phyloP scores from a whole-genome alignment of 768 basidiomycete species.

The Lanmaoa rubissima region DNA sequence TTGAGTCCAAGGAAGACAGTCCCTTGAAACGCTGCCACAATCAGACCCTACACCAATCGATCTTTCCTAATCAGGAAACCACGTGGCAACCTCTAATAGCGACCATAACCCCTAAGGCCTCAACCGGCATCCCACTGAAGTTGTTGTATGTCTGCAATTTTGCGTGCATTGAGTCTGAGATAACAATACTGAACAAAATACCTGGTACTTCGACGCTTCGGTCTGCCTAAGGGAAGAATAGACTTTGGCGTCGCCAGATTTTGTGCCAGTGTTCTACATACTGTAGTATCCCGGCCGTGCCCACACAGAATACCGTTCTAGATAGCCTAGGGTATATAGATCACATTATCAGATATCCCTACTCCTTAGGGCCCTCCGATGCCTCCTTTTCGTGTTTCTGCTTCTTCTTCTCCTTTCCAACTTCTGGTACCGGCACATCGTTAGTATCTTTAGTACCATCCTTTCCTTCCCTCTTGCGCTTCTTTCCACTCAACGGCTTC shows the following conservation, averaged over 20 bases:
- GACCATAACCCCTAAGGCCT: too few relatives aligned
- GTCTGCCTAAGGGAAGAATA: background rate
- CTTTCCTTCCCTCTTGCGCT: slow-evolving; percentile 25
- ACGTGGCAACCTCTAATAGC: slow-evolving; percentile 14
- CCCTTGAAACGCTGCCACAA: slow-evolving; percentile 24
- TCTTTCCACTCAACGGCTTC: slow-evolving; percentile 20
- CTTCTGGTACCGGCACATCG: slow-evolving; percentile 16
- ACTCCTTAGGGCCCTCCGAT: background rate
- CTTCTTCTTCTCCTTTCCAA: slow-evolving; percentile 33
- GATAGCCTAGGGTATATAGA: slow-evolving; percentile 1
- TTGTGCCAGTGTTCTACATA: background rate
- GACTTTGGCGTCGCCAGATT: background rate
- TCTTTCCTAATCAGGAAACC: slow-evolving; percentile 32
- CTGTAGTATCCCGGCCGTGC: background rate
- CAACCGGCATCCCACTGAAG: too few relatives aligned
- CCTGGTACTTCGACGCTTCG: background rate
- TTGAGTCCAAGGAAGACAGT: slow-evolving; percentile 20
- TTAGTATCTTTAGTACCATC: slow-evolving; percentile 4
- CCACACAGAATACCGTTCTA: background rate
- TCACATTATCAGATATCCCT: background rate
- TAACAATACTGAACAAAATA: too few relatives aligned
- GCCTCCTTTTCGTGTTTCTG: slow-evolving; percentile 21
- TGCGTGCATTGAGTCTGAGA: too few relatives aligned
- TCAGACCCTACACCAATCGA: slow-evolving; percentile 34
- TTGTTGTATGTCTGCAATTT: too few relatives aligned